Percentiles rank a stretch among this genome's conserved stretches.
Evolutionary conservation across 2,329 filamentous ascomycete species (phyloP).

Genomic region (Coleophoma crateriformis): DNA sequence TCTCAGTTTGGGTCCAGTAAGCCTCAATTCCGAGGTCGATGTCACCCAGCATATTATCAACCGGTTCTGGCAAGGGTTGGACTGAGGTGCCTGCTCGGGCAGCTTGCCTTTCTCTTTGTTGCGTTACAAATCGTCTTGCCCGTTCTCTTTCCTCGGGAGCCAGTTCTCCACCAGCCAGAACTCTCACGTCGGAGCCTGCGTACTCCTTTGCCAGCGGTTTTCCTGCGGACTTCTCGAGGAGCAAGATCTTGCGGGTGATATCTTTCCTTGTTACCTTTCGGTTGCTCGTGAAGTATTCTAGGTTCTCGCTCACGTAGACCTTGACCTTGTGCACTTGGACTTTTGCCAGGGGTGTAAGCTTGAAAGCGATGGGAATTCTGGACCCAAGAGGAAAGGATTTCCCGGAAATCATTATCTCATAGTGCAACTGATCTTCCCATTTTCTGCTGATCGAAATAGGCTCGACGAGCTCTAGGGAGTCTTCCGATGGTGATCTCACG

Average conservation of each 20-base stretch:
- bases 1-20: slow-evolving; percentile 61
- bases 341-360: slow-evolving; percentile 67
- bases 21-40: slow-evolving; percentile 45
- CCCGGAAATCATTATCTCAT: slow-evolving; percentile 72
- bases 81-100: slow-evolving; percentile 45
- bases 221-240: slow-evolving; percentile 69
- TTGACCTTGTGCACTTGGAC: slow-evolving; percentile 72
- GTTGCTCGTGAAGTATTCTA: slow-evolving; percentile 65
- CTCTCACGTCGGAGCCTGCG: slow-evolving; percentile 58
- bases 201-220: slow-evolving; percentile 57
- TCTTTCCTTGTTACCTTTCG: slow-evolving; percentile 65
- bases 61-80: slow-evolving; percentile 25
- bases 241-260: slow-evolving; percentile 57
- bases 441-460: slow-evolving; percentile 71
- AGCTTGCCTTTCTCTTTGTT: slow-evolving; percentile 38
- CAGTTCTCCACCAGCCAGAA: slow-evolving; percentile 62
- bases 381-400: slow-evolving; percentile 70
- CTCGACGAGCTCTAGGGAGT: slow-evolving; percentile 66
- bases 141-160: slow-evolving; percentile 38
- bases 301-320: slow-evolving; percentile 66
- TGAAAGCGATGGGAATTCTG: slow-evolving; percentile 70
- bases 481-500: slow-evolving; percentile 63
- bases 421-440: slow-evolving; percentile 73
- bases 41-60: slow-evolving; percentile 60
- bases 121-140: slow-evolving; percentile 26